phyloP scores from a whole-genome alignment of 352 stramenopile genomes.

The Phytophthora lateralis region DNA sequence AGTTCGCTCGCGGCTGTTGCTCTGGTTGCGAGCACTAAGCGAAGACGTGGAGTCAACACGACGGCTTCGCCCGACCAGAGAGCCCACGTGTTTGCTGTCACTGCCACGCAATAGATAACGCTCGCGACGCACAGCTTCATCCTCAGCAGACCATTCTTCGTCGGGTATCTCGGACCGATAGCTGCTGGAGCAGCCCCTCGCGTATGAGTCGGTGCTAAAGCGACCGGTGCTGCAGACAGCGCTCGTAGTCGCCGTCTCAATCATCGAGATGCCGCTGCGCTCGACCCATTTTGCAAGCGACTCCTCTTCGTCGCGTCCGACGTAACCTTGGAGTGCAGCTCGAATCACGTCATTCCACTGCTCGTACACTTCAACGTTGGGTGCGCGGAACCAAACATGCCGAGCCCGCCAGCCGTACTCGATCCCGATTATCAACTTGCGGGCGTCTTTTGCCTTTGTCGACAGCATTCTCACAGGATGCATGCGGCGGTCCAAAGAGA shows the following conservation, averaged over 20 bases:
- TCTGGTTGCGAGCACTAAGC: no score
- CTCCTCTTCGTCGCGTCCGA: conserved; percentile 9
- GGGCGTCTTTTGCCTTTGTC: conserved; percentile 20
- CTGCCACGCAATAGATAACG: conserved; percentile 5
- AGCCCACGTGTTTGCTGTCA: not conserved
- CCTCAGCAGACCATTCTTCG: conserved; percentile 30
- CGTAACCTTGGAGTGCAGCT: conserved; percentile 23
- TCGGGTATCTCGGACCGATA: conserved; percentile 35
- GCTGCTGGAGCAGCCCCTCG: conserved; percentile 19
- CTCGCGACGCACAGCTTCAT: conserved; percentile 5
- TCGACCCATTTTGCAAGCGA: conserved; percentile 27
- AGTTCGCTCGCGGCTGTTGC: conserved; percentile 5
- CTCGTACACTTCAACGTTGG: conserved; percentile 28
- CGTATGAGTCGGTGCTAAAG: conserved; percentile 28
- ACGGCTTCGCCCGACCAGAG: not conserved
- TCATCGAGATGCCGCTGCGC: conserved; percentile 23
- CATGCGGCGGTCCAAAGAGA: conserved; percentile 32
- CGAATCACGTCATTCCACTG: conserved; percentile 35
- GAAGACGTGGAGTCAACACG: conserved; percentile 10
- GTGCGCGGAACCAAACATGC: conserved; percentile 29
- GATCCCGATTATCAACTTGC: conserved; percentile 28
- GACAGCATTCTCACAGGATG: conserved; percentile 29
- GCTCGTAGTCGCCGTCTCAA: conserved; percentile 21
- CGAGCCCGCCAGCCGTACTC: conserved; percentile 28
- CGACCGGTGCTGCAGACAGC: conserved; percentile 10